phyloP scores from a whole-genome alignment of 208 protist genomes.

The Trichomonas gallinae region DNA sequence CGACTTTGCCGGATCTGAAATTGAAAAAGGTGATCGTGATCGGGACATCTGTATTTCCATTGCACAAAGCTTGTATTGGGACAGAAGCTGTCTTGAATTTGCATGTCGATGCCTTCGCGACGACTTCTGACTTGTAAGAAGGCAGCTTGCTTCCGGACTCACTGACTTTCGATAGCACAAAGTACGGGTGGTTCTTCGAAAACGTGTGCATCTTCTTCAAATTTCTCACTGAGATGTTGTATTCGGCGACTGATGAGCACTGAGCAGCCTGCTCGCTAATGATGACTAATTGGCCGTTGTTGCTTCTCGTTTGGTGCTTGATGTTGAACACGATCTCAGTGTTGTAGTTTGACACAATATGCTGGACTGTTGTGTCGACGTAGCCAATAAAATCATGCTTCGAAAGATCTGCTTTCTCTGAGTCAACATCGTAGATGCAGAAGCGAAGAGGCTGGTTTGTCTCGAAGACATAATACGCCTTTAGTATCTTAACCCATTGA shows the following conservation, averaged over 20 bases:
- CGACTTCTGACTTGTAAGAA: neutral
- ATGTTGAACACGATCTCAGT: neutral
- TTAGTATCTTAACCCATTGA: neutral
- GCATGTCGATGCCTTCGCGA: neutral
- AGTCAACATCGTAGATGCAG: neutral
- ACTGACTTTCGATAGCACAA: neutral
- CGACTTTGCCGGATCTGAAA: neutral
- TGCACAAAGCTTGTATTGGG: neutral
- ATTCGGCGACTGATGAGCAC: neutral
- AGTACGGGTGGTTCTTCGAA: neutral
- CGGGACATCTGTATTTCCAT: neutral
- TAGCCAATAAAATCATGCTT: slow-evolving; percentile 15
- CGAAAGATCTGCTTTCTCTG: neutral
- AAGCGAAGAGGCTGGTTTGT: neutral
- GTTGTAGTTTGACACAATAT: neutral
- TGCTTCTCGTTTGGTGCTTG: neutral
- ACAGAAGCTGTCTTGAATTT: neutral
- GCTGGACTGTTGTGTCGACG: neutral
- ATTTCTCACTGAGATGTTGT: neutral
- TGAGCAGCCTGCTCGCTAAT: neutral
- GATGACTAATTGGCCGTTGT: neutral
- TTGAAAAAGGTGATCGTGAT: neutral
- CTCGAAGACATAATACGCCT: neutral
- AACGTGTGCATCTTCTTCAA: neutral
- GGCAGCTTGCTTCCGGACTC: neutral